These are phyloP conservation scores for Hanseniaspora lachancei DNA, from an alignment of 805 yeast species.

Conservation along the genomic window DNA sequence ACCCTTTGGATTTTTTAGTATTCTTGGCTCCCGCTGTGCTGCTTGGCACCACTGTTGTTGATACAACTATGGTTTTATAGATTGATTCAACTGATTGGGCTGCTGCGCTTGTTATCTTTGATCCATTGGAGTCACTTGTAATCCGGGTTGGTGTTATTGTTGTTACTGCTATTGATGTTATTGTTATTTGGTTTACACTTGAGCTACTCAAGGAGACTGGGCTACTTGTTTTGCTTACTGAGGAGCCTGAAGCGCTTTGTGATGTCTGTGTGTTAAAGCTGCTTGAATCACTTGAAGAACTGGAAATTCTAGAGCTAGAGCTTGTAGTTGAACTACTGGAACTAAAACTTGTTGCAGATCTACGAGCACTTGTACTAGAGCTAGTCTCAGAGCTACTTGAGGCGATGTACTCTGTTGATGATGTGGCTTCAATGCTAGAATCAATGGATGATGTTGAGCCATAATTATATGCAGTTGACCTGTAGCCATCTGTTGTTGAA, in stretches of 20 bases:
- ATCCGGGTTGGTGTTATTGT: constrained; percentile 17
- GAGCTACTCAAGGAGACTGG: neutral
- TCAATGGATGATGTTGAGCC: neutral
- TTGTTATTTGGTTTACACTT: neutral
- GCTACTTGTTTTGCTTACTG: constrained; percentile 10
- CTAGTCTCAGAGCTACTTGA: constrained; percentile 8
- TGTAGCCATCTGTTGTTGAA: neutral
- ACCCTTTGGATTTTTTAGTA: constrained; percentile 27
- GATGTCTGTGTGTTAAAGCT: constrained; percentile 10
- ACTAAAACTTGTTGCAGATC: constrained; percentile 6
- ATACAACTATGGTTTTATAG: constrained; percentile 4
- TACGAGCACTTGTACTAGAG: constrained; percentile 5
- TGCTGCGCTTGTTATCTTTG: neutral
- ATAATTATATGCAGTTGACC: too few relatives aligned
- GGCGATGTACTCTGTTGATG: too few relatives aligned
- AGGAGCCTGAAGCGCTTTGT: constrained; percentile 7
- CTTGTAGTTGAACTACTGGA: constrained; percentile 12
- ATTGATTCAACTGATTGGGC: neutral
- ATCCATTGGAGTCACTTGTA: neutral
- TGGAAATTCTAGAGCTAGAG: constrained; percentile 10
- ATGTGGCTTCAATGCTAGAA: neutral
- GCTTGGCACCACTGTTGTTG: constrained; percentile 3
- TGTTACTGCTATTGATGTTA: constrained; percentile 17
- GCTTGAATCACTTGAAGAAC: constrained; percentile 11
- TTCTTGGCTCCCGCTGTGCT: neutral